A percentile compares a stretch with the other conserved stretches of the same genome.
Conservation (phyloP, 2,329 filamentous ascomycete species). For the Exophiala xenobiotica region DNA sequence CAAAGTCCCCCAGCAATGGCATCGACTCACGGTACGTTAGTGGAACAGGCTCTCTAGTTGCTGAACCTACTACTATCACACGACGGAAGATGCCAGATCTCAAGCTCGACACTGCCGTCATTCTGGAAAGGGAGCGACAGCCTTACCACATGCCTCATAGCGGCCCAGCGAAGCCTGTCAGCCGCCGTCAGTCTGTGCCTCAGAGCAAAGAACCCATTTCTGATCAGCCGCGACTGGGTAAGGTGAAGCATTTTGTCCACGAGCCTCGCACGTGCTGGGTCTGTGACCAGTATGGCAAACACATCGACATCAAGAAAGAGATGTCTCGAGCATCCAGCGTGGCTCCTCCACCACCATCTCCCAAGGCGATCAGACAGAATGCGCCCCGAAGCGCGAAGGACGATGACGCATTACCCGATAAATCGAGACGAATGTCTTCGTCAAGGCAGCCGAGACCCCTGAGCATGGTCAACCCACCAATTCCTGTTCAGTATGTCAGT, state of each 20-base stretch:
- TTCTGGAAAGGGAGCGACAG: slow-evolving; percentile 27
- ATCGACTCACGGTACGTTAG: slow-evolving; percentile 65
- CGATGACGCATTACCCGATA: slow-evolving; percentile 13
- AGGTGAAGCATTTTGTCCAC: slow-evolving; percentile 26
- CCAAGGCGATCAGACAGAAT: slow-evolving; percentile 9
- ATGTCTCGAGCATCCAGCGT: slow-evolving; percentile 7
- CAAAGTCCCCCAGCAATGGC: slow-evolving; percentile 47
- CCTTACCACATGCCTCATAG: slow-evolving; percentile 17
- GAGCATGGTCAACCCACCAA: slow-evolving; percentile 8
- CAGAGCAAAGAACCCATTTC: slow-evolving; percentile 12
- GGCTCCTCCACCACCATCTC: slow-evolving; percentile 16
- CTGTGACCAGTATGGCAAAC: slow-evolving; percentile 38
- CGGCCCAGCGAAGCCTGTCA: slow-evolving; percentile 3
- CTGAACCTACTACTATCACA: slow-evolving; percentile 51
- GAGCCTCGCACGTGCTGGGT: slow-evolving; percentile 38
- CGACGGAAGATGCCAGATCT: slow-evolving; percentile 40
- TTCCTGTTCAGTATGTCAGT: slow-evolving; percentile 14
- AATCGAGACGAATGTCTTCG: slow-evolving; percentile 10
- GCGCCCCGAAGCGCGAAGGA: slow-evolving; percentile 14
- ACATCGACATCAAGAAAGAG: slow-evolving; percentile 26
- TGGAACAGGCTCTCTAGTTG: slow-evolving; percentile 54
- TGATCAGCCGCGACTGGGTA: slow-evolving; percentile 10
- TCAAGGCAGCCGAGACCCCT: slow-evolving; percentile 15
- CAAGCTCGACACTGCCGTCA: slow-evolving; percentile 39
- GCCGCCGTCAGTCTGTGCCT: slow-evolving; percentile 17